Conservation (phyloP, 73 alveolate genomes). For the Uronychia setigera region DNA sequence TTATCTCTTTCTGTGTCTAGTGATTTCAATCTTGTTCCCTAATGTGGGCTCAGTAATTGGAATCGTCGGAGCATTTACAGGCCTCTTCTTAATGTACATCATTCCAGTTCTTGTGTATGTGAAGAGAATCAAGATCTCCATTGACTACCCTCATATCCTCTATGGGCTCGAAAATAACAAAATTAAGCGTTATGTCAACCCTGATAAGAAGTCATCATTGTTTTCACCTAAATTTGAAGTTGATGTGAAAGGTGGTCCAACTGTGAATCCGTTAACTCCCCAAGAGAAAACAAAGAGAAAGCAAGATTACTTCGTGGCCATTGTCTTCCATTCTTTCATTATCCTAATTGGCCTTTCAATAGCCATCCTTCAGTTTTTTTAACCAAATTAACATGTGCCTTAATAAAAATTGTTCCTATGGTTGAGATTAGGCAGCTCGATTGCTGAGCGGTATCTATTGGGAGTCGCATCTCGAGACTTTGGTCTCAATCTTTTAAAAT, state of each 20-base stretch:
- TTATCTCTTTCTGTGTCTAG: slow-evolving; percentile 14
- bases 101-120: slow-evolving; percentile 36
- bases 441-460: too few species aligned
- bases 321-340: not conserved
- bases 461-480: too few species aligned
- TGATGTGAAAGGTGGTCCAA: not conserved
- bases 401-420: too few species aligned
- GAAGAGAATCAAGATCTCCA: slow-evolving; percentile 13
- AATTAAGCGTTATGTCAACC: not conserved
- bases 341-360: slow-evolving; percentile 16
- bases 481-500: too few species aligned
- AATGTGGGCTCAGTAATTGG: slow-evolving; percentile 56
- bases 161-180: not conserved
- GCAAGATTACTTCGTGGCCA: not conserved
- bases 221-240: slow-evolving; percentile 12
- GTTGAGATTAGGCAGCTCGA: too few species aligned
- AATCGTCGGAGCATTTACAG: slow-evolving; percentile 52
- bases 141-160: slow-evolving; percentile 21
- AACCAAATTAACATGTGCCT: too few species aligned
- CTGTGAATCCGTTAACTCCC: not conserved
- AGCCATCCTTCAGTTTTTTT: slow-evolving; percentile 5
- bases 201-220: not conserved
- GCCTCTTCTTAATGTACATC: slow-evolving; percentile 50
- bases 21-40: slow-evolving; percentile 50
- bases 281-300: not conserved